Conservation (phyloP, 208 protist species). For the Trypanosoma cruzi region DNA sequence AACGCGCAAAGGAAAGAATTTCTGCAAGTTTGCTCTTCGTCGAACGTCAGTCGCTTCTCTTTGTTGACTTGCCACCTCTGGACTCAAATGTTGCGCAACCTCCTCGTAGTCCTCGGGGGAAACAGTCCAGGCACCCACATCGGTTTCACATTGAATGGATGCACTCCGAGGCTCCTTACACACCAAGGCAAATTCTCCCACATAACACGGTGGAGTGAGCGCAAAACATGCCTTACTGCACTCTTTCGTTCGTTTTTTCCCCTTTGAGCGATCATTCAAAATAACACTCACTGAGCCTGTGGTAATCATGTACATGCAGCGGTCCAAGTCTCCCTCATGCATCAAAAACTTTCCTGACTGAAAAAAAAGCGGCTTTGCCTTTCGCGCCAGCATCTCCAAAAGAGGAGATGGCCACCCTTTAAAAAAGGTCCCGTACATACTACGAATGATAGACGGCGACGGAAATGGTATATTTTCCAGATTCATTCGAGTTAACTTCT, state of each 20-base stretch:
- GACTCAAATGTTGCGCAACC: conserved; percentile 68
- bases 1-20: conserved; percentile 77
- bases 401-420: conserved; percentile 68
- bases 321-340: conserved; percentile 89
- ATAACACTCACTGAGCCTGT: conserved; percentile 68
- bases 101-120: conserved; percentile 83
- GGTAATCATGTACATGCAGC: conserved; percentile 91
- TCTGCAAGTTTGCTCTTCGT: conserved; percentile 77
- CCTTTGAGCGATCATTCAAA: conserved; percentile 57
- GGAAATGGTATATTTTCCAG: conserved; percentile 80
- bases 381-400: conserved; percentile 67
- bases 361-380: conserved; percentile 64
- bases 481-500: conserved; percentile 47
- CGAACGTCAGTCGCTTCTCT: conserved; percentile 85
- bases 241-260: conserved; percentile 79
- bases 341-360: conserved; percentile 75
- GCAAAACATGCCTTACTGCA: conserved; percentile 70
- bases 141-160: conserved; percentile 86
- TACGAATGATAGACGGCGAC: conserved; percentile 71
- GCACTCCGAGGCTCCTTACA: conserved; percentile 88
- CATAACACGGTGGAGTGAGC: conserved; percentile 84
- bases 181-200: conserved; percentile 88
- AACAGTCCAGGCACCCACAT: conserved; percentile 82
- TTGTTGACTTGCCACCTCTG: conserved; percentile 79
- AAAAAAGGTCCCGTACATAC: conserved; percentile 88